Base-by-base conservation (phyloP, 768 basidiomycete genomes). In the Rhodotorula graminis region DNA sequence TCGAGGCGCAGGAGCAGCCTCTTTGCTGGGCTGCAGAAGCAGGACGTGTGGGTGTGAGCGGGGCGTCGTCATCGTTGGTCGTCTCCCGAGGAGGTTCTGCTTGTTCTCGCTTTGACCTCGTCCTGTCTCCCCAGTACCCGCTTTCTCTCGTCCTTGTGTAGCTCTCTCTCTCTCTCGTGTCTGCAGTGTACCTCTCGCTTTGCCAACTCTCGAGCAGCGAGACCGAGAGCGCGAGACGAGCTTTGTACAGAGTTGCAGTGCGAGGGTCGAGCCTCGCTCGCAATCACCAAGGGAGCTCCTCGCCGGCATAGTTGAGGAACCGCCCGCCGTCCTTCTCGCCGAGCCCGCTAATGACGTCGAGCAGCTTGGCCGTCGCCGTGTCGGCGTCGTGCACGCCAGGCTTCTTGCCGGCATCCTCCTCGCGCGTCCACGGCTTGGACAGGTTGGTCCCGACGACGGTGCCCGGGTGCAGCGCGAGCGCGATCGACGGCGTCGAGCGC, bases 341-440 rank as follows among this genome's bases (percentile, higher is more conserved):
- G 44, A 76, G 42, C 9, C 67, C 64, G 31, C 55, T 64, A 55
- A 78, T 65, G 25, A 75, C 75, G 14, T 76, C 42, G n/a, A 78
- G 46, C 53, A 78, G 47, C 57, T 56, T 60, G 23, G 46, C 40
- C 15, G 69, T 61, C 15, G 72, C 80, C 53, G 82, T 77, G 7
- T 81, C 79, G 8, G 81, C 77, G 23, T 73, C 67, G 72, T 82
- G 81, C 25, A 80, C 57, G 0, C 83, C 83, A 12, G 81, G 73
- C 37, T 75, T 75, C n/a, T 78, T 77, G 40, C 80, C 78, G 2
- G 81, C 56, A 68, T 81, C 72, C 78, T 77, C 49, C 77, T 80
- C 70, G 44, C 61, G 57, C n/a, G 67, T 70, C 69, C 58, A 70
- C 21, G 74, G 68, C 60, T 77, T 75, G 31, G 76, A 76, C 21